Conservation (phyloP, 1,139 yeast genomes). For the Taiozyma sp. region DNA sequence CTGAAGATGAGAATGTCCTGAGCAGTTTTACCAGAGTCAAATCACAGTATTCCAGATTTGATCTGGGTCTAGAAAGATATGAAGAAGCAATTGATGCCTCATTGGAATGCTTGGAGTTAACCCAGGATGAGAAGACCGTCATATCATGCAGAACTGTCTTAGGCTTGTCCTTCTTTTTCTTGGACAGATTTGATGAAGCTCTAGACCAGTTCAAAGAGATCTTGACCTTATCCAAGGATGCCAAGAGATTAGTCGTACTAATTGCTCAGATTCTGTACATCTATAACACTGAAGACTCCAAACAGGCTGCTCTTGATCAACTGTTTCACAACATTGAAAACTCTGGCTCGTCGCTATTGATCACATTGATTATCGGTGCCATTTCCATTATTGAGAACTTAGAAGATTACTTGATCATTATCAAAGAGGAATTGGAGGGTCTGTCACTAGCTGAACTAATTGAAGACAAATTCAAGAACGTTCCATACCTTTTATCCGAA, state of each 20-base stretch:
- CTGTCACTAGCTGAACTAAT: conserved; percentile 44
- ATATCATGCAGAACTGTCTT: conserved; percentile 63
- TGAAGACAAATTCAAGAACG: conserved; percentile 44
- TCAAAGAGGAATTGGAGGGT: conserved; percentile 57
- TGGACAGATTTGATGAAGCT: conserved; percentile 55
- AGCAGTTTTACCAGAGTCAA: conserved; percentile 52
- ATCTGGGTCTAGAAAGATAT: conserved; percentile 53
- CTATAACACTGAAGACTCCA: conserved; percentile 64
- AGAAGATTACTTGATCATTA: conserved; percentile 55
- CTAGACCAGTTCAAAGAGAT: conserved; percentile 61
- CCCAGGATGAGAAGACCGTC: conserved; percentile 33
- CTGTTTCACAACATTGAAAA: conserved; percentile 55
- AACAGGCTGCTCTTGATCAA: conserved; percentile 76
- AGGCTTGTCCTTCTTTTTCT: conserved; percentile 66
- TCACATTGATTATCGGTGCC: conserved; percentile 74
- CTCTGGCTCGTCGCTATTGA: conserved; percentile 58
- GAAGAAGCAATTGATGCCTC: conserved; percentile 58
- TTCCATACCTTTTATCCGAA: conserved; percentile 56
- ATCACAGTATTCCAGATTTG: conserved; percentile 64
- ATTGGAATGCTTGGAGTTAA: conserved; percentile 46
- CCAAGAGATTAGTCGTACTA: conserved; percentile 60
- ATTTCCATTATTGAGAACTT: conserved; percentile 63
- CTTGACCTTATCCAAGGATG: conserved; percentile 47
- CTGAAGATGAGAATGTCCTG: conserved; percentile 44
- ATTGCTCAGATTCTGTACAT: conserved; percentile 79